Evolutionary conservation across 805 yeast genomes (phyloP).

Genomic region (Yueomyces sp.): DNA sequence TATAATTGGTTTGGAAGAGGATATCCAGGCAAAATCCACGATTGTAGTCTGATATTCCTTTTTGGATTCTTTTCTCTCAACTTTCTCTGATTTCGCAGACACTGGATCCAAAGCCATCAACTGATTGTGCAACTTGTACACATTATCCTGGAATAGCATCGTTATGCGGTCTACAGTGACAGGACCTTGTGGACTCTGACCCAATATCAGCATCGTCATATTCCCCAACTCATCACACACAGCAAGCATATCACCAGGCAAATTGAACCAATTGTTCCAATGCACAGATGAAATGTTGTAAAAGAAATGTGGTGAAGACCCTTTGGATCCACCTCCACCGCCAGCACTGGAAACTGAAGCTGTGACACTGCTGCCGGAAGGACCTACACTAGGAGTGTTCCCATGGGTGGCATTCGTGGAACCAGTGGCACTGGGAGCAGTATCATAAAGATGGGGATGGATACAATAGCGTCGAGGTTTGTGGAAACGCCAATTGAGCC

Average conservation of each 20-base stretch:
- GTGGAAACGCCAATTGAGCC: conserved; percentile 68
- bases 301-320: conserved; percentile 7
- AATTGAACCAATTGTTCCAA: conserved; percentile 49
- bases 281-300: conserved; percentile 34
- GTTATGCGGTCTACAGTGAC: conserved; percentile 22
- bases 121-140: conserved; percentile 20
- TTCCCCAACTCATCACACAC: conserved; percentile 63
- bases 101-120: conserved; percentile 13
- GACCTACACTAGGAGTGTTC: not conserved
- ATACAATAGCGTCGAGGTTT: conserved; percentile 20
- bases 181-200: conserved; percentile 28
- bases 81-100: conserved; percentile 24
- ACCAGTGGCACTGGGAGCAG: conserved; percentile 4
- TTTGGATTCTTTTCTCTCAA: conserved; percentile 28
- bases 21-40: conserved; percentile 31
- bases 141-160: conserved; percentile 28
- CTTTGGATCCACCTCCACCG: conserved; percentile 6
- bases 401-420: not conserved
- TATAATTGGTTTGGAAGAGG: conserved; percentile 26
- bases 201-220: conserved; percentile 40
- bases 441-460: conserved; percentile 21
- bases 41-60: conserved; percentile 22
- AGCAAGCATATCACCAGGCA: conserved; percentile 66
- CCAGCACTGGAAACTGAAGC: not conserved
- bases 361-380: not conserved